phyloP scores from a whole-genome alignment of 192 early-diverging fungal species.

The Cetraspora pellucida region DNA sequence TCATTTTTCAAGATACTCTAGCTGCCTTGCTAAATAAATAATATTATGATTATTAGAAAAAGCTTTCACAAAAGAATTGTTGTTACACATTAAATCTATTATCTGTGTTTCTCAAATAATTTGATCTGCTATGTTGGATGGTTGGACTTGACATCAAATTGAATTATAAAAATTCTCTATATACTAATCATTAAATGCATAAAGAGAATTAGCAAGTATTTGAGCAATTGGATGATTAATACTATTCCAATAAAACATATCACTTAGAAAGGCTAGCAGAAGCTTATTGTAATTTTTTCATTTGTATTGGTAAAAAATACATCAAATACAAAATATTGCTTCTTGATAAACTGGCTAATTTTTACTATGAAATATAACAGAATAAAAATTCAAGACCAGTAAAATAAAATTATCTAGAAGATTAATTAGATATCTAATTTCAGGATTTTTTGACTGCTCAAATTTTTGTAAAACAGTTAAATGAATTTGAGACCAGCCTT shows the following conservation, averaged over 20 bases:
- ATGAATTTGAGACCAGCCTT: neutral
- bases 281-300: constrained; percentile 4
- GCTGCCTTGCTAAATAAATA: too few species aligned
- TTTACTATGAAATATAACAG: too few species aligned
- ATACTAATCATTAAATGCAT: constrained; percentile 20
- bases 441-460: constrained; percentile 1
- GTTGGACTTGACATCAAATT: neutral
- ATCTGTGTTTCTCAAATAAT: neutral
- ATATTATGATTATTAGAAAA: too few species aligned
- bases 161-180: constrained; percentile 1
- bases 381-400: neutral
- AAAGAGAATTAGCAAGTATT: neutral
- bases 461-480: constrained; percentile 2
- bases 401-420: constrained; percentile 6
- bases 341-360: constrained; percentile 1
- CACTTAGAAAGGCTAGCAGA: constrained; percentile 5
- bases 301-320: constrained; percentile 4
- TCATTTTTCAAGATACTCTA: neutral
- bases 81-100: neutral
- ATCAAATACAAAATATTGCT: neutral
- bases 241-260: neutral
- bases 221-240: constrained; percentile 15
- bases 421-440: constrained; percentile 16
- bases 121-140: constrained; percentile 2
- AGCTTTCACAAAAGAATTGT: neutral